phyloP scores from a whole-genome alignment of 2,329 filamentous ascomycete genomes.

The Alternaria arbusti region DNA sequence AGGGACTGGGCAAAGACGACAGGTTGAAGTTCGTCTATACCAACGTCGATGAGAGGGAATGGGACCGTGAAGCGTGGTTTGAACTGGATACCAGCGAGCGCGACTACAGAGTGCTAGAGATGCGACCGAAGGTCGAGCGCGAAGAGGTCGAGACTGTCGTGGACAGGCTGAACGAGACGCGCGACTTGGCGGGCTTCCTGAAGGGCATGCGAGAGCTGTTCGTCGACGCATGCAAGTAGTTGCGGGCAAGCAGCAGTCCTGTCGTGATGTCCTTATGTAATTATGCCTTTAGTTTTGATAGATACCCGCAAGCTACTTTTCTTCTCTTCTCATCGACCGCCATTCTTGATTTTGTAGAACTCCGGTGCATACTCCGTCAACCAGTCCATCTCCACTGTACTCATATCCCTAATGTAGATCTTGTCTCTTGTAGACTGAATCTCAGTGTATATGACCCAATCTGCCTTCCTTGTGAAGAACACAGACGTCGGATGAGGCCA shows the following conservation, averaged over 20 bases:
- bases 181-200: slow-evolving; percentile 73
- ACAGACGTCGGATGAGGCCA: slow-evolving; percentile 90
- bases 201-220: slow-evolving; percentile 86
- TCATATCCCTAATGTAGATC: slow-evolving; percentile 88
- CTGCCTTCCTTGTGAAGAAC: slow-evolving; percentile 95
- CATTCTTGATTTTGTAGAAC: slow-evolving; percentile 54
- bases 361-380: slow-evolving; percentile 85
- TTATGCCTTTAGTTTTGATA: background rate
- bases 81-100: slow-evolving; percentile 81
- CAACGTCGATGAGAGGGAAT: slow-evolving; percentile 84
- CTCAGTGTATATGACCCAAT: slow-evolving; percentile 96
- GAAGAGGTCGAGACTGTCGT: slow-evolving; percentile 79
- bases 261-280: background rate
- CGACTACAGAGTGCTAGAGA: slow-evolving; percentile 85
- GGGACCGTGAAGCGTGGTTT: slow-evolving; percentile 91
- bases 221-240: slow-evolving; percentile 59
- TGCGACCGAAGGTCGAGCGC: slow-evolving; percentile 79
- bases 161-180: slow-evolving; percentile 80
- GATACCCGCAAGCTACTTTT: slow-evolving; percentile 6
- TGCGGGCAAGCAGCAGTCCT: background rate
- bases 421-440: slow-evolving; percentile 88
- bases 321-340: slow-evolving; percentile 2
- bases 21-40: slow-evolving; percentile 88
- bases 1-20: slow-evolving; percentile 84
- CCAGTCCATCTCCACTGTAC: slow-evolving; percentile 94